A percentile compares a stretch with the other conserved stretches of the same genome.
phyloP scores from a whole-genome alignment of 495 filamentous ascomycete genomes.

The Xylaria grammica region DNA sequence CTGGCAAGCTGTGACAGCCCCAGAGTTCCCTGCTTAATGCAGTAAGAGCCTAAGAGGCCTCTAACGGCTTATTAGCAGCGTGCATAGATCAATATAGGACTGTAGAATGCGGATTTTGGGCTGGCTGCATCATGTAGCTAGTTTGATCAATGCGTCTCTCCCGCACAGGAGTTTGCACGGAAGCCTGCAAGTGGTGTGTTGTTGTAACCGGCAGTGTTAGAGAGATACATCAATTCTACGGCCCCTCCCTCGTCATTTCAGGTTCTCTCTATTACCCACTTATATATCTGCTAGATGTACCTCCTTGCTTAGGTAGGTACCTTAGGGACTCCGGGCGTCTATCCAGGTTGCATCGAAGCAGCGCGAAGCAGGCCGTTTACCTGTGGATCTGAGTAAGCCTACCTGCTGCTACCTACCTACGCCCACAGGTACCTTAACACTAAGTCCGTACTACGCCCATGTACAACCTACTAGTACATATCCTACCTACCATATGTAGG shows the following conservation, averaged over 20 bases:
- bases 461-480: too few species aligned
- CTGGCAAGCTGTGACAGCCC: slow-evolving; percentile 10
- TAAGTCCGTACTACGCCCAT: too few species aligned
- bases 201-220: slow-evolving; percentile 15
- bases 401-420: too few species aligned
- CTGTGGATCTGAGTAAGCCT: slow-evolving; percentile 19
- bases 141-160: neutral
- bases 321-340: too few species aligned
- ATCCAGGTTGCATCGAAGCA: too few species aligned
- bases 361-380: neutral
- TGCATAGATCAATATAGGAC: slow-evolving; percentile 2
- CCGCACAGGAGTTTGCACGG: neutral
- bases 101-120: neutral
- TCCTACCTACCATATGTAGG: too few species aligned
- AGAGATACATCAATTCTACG: slow-evolving; percentile 16
- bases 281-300: neutral
- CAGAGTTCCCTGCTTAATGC: neutral
- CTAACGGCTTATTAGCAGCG: neutral
- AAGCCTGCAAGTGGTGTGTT: slow-evolving; percentile 6
- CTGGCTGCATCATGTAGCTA: too few species aligned
- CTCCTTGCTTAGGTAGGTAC: too few species aligned
- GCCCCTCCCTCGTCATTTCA: slow-evolving; percentile 11
- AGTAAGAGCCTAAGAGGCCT: neutral
- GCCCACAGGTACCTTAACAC: too few species aligned
- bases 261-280: slow-evolving; percentile 18